A percentile compares a stretch with the other conserved stretches of the same genome.
Conservation (phyloP, 2,329 filamentous ascomycete species). For the Aspergillus sp. region DNA sequence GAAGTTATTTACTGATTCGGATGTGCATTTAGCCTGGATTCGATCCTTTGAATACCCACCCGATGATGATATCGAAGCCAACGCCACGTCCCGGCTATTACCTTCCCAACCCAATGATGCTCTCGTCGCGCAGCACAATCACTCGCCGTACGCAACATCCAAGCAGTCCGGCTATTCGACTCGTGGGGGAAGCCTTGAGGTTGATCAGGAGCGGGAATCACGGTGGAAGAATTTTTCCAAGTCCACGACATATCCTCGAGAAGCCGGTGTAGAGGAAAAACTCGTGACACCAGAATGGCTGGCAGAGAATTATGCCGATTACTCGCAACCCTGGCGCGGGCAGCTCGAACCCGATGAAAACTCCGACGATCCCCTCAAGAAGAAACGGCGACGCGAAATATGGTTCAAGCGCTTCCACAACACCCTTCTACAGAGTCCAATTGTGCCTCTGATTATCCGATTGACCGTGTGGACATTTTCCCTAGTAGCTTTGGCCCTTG, state of each 20-base stretch:
- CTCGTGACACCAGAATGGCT: conserved; percentile 48
- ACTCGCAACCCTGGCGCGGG: conserved; percentile 54
- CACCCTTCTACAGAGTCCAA: conserved; percentile 73
- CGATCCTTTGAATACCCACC: conserved; percentile 36
- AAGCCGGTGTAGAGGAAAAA: conserved; percentile 37
- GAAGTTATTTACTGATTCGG: conserved; percentile 4
- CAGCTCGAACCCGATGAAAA: conserved; percentile 49
- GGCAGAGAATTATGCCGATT: conserved; percentile 45
- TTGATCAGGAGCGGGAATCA: conserved; percentile 34
- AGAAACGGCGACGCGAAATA: conserved; percentile 51
- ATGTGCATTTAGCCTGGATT: conserved; percentile 41
- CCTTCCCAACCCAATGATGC: conserved; percentile 40
- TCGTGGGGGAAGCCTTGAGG: conserved; percentile 10
- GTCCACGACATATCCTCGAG: conserved; percentile 43
- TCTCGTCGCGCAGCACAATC: conserved; percentile 49
- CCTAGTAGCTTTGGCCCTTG: conserved; percentile 74
- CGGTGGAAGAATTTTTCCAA: conserved; percentile 49
- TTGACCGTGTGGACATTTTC: conserved; percentile 81
- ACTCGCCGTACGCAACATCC: conserved; percentile 36
- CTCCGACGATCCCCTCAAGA: conserved; percentile 50
- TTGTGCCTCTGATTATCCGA: conserved; percentile 82
- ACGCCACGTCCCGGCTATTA: conserved; percentile 33
- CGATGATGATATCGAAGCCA: conserved; percentile 38
- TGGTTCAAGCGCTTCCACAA: conserved; percentile 64
- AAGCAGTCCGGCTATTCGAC: conserved; percentile 18